Conservation (phyloP, 805 yeast genomes). For the Clavispora vitiphila region DNA sequence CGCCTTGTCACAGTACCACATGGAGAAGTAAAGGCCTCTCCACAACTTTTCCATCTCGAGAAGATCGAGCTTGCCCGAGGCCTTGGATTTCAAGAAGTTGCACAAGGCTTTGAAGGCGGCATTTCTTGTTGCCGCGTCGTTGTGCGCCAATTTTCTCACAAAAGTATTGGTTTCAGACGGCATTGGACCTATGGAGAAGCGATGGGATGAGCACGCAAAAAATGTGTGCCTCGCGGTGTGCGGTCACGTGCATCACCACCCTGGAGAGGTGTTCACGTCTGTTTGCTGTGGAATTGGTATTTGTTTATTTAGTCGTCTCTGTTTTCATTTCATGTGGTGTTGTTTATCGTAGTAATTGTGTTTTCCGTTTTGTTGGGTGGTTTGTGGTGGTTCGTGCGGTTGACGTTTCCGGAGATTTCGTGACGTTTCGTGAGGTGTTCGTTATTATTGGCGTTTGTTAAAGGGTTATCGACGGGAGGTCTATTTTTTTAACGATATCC, state of each 20-base stretch:
- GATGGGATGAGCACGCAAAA: neutral
- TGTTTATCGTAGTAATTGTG: too few species aligned
- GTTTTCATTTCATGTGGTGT: too few species aligned
- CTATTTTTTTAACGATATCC: too few species aligned
- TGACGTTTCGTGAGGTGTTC: too few species aligned
- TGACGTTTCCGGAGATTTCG: too few species aligned
- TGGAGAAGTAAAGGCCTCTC: slow-evolving; percentile 91
- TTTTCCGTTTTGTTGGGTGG: too few species aligned
- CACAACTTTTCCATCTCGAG: slow-evolving; percentile 77
- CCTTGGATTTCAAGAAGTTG: slow-evolving; percentile 45
- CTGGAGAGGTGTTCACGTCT: too few species aligned
- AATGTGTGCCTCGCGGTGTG: neutral
- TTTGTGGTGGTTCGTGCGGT: too few species aligned
- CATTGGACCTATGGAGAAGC: slow-evolving; percentile 4
- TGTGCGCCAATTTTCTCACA: slow-evolving; percentile 80
- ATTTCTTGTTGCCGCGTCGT: slow-evolving; percentile 69
- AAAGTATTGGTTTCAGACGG: slow-evolving; percentile 42
- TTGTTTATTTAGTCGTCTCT: too few species aligned
- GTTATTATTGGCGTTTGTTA: too few species aligned
- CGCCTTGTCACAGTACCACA: slow-evolving; percentile 97
- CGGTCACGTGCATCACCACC: neutral
- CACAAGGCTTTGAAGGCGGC: slow-evolving; percentile 64
- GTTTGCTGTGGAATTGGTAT: too few species aligned
- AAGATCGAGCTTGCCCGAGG: slow-evolving; percentile 36
- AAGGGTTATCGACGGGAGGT: too few species aligned